phyloP scores from a whole-genome alignment of 805 yeast genomes.

The Candida montana region DNA sequence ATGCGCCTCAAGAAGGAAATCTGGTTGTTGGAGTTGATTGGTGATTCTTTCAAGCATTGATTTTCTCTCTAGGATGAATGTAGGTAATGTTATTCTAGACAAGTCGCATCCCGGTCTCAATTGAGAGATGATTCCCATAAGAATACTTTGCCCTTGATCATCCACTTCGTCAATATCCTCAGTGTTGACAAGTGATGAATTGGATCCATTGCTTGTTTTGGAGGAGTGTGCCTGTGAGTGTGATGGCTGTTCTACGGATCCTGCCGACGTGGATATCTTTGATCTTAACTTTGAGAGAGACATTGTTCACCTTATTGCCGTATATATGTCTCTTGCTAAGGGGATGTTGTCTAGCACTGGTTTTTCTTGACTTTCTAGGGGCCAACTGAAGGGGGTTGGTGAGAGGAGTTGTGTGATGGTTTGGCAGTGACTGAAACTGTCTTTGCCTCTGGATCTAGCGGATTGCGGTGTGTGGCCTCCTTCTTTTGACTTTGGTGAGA shows the following conservation, averaged over 20 bases:
- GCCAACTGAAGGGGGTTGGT: too few relatives aligned
- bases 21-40: conserved; percentile 79
- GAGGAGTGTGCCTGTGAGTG: too few relatives aligned
- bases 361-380: too few relatives aligned
- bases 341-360: too few relatives aligned
- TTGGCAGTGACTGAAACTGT: too few relatives aligned
- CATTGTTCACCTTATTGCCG: too few relatives aligned
- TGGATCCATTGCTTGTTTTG: conserved; percentile 2
- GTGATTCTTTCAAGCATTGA: conserved; percentile 95
- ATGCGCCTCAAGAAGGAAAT: conserved; percentile 66
- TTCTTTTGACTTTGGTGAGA: too few relatives aligned
- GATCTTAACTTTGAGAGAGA: conserved; percentile 14
- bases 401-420: too few relatives aligned
- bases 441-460: too few relatives aligned
- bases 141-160: conserved; percentile 80
- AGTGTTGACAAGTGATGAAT: conserved; percentile 22
- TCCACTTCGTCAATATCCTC: conserved; percentile 92
- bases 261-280: conserved; percentile 3
- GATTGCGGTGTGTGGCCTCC: too few relatives aligned
- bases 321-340: not conserved
- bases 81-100: conserved; percentile 87
- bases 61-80: conserved; percentile 90
- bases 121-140: conserved; percentile 84
- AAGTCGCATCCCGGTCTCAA: conserved; percentile 90
- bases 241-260: too few relatives aligned